phyloP scores from a whole-genome alignment of 495 filamentous ascomycete species.

The Parathielavia hyrcaniae region DNA sequence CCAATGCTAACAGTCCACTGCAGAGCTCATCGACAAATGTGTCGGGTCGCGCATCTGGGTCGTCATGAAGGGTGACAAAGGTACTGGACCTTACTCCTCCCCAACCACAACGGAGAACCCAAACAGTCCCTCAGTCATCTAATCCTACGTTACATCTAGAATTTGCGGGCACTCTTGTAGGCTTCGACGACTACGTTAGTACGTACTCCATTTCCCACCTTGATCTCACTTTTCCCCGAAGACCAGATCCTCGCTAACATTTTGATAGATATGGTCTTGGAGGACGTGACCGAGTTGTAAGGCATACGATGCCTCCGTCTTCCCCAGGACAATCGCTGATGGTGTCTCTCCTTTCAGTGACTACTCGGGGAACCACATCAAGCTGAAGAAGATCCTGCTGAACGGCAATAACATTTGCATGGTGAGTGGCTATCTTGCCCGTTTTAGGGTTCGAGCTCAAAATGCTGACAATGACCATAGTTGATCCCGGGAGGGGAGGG shows the following conservation, averaged over 20 bases:
- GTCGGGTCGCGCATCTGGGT: conserved; percentile 98
- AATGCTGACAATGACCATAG: conserved; percentile 38
- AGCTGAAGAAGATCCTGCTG: conserved; percentile 88
- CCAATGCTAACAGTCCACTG: conserved; percentile 18
- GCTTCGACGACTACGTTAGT: conserved; percentile 99
- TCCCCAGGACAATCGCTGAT: background rate
- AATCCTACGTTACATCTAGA: conserved; percentile 48
- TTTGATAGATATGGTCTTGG: conserved; percentile 83
- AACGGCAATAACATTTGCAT: conserved; percentile 99
- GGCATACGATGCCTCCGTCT: conserved; percentile 21
- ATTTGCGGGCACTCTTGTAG: conserved; percentile 86
- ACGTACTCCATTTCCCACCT: conserved; percentile 42
- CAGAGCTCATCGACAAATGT: conserved; percentile 98
- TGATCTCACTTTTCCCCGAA: background rate
- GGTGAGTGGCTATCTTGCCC: conserved; percentile 47
- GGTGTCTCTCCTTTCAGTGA: conserved; percentile 52
- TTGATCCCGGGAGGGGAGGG: conserved; percentile 86
- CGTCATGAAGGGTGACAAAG: conserved; percentile 98
- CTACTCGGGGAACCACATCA: conserved; percentile 75
- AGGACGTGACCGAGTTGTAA: conserved; percentile 96
- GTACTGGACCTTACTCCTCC: conserved; percentile 40
- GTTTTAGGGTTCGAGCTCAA: background rate
- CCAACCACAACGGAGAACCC: background rate
- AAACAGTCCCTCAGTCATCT: background rate
- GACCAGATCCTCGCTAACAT: background rate